These are phyloP conservation scores for Pseudogymnoascus sp. DNA, from an alignment of 2,329 filamentous ascomycete species.

Conservation along the genomic window DNA sequence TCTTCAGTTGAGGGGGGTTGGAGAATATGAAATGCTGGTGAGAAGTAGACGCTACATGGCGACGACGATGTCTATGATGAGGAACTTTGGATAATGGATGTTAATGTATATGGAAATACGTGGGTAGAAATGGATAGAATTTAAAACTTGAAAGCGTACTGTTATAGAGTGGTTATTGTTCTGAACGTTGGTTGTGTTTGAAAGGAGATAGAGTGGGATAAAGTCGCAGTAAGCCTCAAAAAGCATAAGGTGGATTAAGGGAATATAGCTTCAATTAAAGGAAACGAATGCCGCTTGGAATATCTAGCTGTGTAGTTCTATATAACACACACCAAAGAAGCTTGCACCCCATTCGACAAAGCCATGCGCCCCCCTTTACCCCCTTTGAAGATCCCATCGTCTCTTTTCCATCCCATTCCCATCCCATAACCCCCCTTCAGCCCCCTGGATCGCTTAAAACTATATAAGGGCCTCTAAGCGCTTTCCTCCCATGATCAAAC, in stretches of 20 bases:
- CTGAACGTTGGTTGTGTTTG: background rate
- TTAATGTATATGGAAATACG: background rate
- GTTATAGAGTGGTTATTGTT: background rate
- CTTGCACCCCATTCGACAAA: background rate
- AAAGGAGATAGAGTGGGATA: background rate
- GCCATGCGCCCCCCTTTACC: background rate
- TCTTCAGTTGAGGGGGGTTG: background rate
- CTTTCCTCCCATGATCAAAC: background rate
- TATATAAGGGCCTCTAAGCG: background rate
- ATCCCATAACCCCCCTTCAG: background rate
- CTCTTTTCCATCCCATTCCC: background rate
- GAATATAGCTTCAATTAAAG: background rate
- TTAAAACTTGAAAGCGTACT: background rate
- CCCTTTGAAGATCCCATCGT: background rate
- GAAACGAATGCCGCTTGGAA: background rate
- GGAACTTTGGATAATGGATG: background rate
- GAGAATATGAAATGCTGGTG: background rate
- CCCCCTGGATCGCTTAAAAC: background rate
- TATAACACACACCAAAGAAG: background rate
- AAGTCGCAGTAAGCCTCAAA: background rate
- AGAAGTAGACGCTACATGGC: background rate
- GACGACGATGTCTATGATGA: background rate
- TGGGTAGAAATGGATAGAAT: background rate
- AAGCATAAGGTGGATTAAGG: background rate
- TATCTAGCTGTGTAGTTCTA: background rate